Conservation (phyloP, 768 basidiomycete genomes). For the Sarcomyxa edulis region DNA sequence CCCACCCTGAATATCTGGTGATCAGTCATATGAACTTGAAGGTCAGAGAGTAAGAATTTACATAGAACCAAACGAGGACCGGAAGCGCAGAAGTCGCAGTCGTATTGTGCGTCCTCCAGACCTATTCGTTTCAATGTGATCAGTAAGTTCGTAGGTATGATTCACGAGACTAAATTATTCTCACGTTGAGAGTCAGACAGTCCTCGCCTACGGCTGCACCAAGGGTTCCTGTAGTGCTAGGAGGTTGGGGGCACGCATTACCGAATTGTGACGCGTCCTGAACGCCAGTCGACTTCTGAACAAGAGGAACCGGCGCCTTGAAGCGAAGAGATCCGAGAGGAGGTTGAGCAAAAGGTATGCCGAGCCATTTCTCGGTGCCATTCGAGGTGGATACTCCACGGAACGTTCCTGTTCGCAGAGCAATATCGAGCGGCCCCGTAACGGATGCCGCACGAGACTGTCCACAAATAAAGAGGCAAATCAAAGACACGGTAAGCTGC, state of each 20-base stretch:
- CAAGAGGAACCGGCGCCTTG: slow-evolving; percentile 32
- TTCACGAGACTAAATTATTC: neutral
- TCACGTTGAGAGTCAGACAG: slow-evolving; percentile 36
- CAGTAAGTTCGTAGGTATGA: neutral
- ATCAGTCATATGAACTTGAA: neutral
- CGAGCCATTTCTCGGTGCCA: slow-evolving; percentile 40
- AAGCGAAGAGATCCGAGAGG: slow-evolving; percentile 42
- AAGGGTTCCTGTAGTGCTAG: slow-evolving; percentile 16
- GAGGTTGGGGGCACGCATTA: slow-evolving; percentile 37
- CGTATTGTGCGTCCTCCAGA: slow-evolving; percentile 13
- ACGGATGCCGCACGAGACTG: too few relatives aligned
- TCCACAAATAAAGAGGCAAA: too few relatives aligned
- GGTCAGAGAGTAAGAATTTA: slow-evolving; percentile 1
- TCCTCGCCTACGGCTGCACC: slow-evolving; percentile 35
- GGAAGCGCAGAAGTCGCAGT: slow-evolving; percentile 10
- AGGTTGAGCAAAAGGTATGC: slow-evolving; percentile 43
- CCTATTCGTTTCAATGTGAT: too few relatives aligned
- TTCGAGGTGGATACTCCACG: slow-evolving; percentile 26
- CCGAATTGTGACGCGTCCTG: slow-evolving; percentile 34
- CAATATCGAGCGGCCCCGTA: slow-evolving; percentile 8
- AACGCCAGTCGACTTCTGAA: slow-evolving; percentile 16
- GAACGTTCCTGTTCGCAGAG: slow-evolving; percentile 29
- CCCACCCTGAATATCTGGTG: neutral
- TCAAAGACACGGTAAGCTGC: too few relatives aligned
- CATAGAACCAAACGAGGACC: slow-evolving; percentile 9